A percentile compares a stretch with the other conserved stretches of the same genome.
phyloP scores from a whole-genome alignment of 192 early-diverging fungal genomes.

The Dispira simplex region DNA sequence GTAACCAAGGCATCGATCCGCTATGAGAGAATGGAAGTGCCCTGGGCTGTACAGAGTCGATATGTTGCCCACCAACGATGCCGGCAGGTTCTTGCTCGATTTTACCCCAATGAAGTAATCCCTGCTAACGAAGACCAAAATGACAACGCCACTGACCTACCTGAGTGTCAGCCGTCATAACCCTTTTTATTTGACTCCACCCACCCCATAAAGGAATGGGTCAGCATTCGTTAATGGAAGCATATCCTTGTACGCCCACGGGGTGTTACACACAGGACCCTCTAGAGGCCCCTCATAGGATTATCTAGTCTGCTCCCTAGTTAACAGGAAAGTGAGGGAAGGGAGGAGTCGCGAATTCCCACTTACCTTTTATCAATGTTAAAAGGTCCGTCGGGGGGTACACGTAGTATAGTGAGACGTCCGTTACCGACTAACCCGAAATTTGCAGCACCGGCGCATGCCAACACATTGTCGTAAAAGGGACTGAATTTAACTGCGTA shows the following conservation, averaged over 20 bases:
- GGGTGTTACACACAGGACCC: not conserved
- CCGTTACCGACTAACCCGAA: conserved; percentile 98
- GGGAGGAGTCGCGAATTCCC: not conserved
- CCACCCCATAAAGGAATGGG: not conserved
- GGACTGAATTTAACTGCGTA: conserved; percentile 93
- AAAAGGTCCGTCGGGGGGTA: conserved; percentile 7
- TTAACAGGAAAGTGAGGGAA: no score
- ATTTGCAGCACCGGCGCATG: conserved; percentile 80
- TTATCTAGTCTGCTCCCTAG: no score
- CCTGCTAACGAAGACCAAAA: no score
- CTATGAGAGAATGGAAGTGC: no score
- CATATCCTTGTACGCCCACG: conserved; percentile 12
- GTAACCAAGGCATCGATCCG: not conserved
- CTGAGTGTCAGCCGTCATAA: not conserved
- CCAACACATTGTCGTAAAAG: conserved; percentile 79
- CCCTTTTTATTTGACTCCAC: not conserved
- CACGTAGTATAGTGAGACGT: conserved; percentile 38
- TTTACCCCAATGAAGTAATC: no score
- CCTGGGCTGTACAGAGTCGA: no score
- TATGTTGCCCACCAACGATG: no score
- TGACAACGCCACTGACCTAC: no score
- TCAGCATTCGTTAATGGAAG: not conserved
- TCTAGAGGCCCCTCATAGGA: not conserved
- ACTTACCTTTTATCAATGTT: conserved; percentile 47
- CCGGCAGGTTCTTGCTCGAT: no score